Evolutionary conservation across 2,329 filamentous ascomycete species (phyloP).

Genomic region (Alternaria consortialis): DNA sequence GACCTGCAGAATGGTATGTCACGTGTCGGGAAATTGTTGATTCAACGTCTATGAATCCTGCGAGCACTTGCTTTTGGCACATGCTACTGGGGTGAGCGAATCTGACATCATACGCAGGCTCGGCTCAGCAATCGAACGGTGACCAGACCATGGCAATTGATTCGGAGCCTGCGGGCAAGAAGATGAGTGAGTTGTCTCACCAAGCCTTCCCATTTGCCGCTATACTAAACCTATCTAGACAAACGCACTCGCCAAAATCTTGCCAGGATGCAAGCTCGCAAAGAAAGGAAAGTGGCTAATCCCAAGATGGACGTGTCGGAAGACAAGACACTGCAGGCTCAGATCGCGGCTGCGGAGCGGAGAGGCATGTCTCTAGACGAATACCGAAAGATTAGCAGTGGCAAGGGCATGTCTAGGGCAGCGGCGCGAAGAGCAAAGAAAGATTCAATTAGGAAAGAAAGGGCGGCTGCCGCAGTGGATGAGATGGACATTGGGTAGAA

Average conservation of each 20-base stretch:
- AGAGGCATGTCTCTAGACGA: conserved; percentile 25
- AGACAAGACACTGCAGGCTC: conserved; percentile 17
- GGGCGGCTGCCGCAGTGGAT: conserved; percentile 7
- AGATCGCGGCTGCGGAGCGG: conserved; percentile 27
- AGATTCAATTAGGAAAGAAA: conserved; percentile 3
- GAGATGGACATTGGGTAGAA: conserved; percentile 20
- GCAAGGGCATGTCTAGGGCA: conserved; percentile 9
- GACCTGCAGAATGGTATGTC: conserved; percentile 22
- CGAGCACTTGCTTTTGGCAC: conserved; percentile 6
- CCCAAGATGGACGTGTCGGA: conserved; percentile 12
- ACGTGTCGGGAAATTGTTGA: neutral
- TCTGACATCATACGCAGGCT: conserved; percentile 3
- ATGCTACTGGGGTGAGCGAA: neutral
- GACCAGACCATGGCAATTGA: conserved; percentile 25
- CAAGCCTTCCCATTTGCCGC: neutral
- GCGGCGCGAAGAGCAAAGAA: conserved; percentile 13
- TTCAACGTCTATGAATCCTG: conserved; percentile 3
- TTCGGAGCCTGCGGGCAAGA: conserved; percentile 17
- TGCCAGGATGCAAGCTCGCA: conserved; percentile 29
- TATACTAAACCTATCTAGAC: conserved; percentile 12
- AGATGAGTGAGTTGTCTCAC: conserved; percentile 28
- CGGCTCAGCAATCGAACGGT: conserved; percentile 10
- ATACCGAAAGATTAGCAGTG: conserved; percentile 15
- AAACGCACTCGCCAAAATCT: conserved; percentile 33
- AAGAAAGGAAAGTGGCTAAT: conserved; percentile 11